Evolutionary conservation across 257 asterid species (phyloP).

Genomic region (Fraxinus cuspidata): DNA sequence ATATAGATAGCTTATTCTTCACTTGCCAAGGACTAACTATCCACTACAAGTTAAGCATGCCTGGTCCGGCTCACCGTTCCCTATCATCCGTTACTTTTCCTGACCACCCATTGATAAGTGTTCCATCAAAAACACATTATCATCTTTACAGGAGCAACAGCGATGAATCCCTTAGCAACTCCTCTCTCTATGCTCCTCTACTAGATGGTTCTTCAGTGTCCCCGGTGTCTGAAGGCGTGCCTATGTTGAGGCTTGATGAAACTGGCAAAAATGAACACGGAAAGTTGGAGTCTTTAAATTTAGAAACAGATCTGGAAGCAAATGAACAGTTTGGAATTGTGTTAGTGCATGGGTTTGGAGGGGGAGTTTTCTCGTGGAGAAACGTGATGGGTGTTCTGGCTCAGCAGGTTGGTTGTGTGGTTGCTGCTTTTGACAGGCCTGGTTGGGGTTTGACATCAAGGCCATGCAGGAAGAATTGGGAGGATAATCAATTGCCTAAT

Average conservation of each 20-base stretch:
- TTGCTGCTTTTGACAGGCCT: constrained; percentile 92
- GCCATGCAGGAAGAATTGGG: constrained; percentile 84
- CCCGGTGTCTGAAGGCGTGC: constrained; percentile 73
- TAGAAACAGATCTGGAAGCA: constrained; percentile 51
- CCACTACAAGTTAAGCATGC: constrained; percentile 84
- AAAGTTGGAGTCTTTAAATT: constrained; percentile 43
- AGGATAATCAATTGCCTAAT: constrained; percentile 70
- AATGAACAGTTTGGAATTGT: constrained; percentile 75
- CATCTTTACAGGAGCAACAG: constrained; percentile 76
- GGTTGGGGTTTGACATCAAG: constrained; percentile 99
- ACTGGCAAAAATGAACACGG: constrained; percentile 47
- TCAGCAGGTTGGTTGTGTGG: constrained; percentile 75
- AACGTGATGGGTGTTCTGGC: constrained; percentile 71
- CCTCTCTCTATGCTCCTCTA: constrained; percentile 74
- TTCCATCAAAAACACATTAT: constrained; percentile 48
- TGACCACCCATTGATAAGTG: constrained; percentile 51
- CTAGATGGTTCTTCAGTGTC: constrained; percentile 67
- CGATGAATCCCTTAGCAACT: constrained; percentile 56
- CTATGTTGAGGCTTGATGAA: constrained; percentile 64
- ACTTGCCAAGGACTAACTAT: constrained; percentile 69
- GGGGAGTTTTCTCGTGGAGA: constrained; percentile 96
- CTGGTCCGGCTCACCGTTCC: constrained; percentile 67
- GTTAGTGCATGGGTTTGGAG: constrained; percentile 96
- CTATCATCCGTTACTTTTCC: constrained; percentile 59
- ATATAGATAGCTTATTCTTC: constrained; percentile 76